Evolutionary conservation across 768 basidiomycete genomes (phyloP), one percentile per base, ranked within the genome.

Genomic region (Leccinum arenicola): DNA sequence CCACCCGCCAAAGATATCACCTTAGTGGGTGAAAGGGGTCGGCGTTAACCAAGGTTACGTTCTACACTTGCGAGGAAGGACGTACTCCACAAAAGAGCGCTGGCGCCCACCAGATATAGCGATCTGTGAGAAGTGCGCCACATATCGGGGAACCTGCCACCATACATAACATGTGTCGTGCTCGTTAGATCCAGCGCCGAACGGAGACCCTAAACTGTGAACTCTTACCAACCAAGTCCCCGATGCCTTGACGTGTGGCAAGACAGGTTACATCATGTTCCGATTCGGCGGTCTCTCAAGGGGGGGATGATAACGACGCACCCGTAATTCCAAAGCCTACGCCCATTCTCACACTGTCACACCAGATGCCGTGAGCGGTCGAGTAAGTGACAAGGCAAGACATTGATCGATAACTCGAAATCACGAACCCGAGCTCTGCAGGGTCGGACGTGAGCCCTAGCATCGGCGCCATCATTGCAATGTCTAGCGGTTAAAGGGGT

Each of bases 61-160:
- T 21, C 23, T 50, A 29, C 17, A 17, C 3, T 9, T 17, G 27
- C 25, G 9, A 12, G 35, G 40, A 43, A 2, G 11, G 47, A 63
- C 67, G 21, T 63, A 77, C 73, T 49, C 80, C 83, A 27, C 80
- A 74, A 64, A 85, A 86, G 10, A 84, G 40, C 2, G 79, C 78
- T 3, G 85, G 82, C 14, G 78, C 75, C 80, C 81, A 84, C 85
- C 85, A 87, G 4, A 78, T 68, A 63, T 80, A 84, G 3, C 73
- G 68, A 10, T 68, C 52, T 0, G 82, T 78, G 4, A 87, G 72
- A 19, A 87, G 73, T 3, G 83, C 80, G 2, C 86, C 85, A 36
- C 78, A 79, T 35, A 86, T 80, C 1, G 86, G 85, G 0, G 82
- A 77, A 4, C 84, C 84, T 80, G 55, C 8, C 38, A 40, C 12